Conservation (phyloP, 495 filamentous ascomycete genomes). For the Daldinia vernicosa region DNA sequence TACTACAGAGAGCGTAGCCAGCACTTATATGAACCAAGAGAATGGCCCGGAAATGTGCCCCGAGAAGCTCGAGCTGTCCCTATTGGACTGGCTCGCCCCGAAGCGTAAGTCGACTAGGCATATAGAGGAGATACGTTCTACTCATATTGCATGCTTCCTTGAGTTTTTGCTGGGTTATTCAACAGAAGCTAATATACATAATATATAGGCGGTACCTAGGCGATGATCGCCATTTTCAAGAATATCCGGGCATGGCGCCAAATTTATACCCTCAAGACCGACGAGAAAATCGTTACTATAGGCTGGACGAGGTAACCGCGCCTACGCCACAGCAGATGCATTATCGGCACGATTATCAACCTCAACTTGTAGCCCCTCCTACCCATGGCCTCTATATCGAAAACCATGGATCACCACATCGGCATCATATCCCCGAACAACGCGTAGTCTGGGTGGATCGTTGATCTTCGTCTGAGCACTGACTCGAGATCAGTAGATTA, state of each 20-base stretch:
- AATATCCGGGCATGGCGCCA: constrained; percentile 1
- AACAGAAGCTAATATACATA: constrained; percentile 12
- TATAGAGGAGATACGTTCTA: neutral
- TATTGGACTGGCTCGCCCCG: constrained; percentile 9
- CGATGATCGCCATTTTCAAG: neutral
- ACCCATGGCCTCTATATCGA: constrained; percentile 29
- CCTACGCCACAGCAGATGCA: neutral
- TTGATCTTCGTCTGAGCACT: constrained; percentile 1
- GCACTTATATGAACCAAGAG: constrained; percentile 13
- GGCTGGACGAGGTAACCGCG: neutral
- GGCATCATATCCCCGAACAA: constrained; percentile 23
- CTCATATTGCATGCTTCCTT: neutral
- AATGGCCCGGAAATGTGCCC: constrained; percentile 9
- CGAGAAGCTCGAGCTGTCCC: constrained; percentile 13
- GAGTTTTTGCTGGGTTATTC: neutral
- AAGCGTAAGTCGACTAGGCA: constrained; percentile 26
- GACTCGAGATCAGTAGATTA: neutral
- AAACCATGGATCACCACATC: constrained; percentile 13
- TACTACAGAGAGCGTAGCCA: constrained; percentile 22
- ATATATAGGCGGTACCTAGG: constrained; percentile 19
- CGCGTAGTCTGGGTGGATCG: constrained; percentile 36
- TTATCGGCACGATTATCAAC: constrained; percentile 22
- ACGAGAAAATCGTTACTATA: constrained; percentile 5
- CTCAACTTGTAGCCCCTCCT: constrained; percentile 25
- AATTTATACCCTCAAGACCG: constrained; percentile 1